Evolutionary conservation across 805 yeast species (phyloP).

Genomic region (Saccharomycopsis fodiens): DNA sequence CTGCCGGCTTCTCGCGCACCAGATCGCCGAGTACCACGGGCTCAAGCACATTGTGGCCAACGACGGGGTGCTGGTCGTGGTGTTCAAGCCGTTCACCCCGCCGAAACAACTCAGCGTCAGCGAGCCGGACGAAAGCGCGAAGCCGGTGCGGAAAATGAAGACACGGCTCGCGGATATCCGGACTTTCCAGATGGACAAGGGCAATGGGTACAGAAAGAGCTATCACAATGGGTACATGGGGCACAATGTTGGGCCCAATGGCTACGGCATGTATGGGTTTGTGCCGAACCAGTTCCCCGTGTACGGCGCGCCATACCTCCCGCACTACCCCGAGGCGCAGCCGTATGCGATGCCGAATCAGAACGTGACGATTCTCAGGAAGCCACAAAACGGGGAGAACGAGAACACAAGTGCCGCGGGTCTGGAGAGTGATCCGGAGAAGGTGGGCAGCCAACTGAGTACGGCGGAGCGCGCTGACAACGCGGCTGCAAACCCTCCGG

Average conservation of each 20-base stretch:
- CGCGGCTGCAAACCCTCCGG: slow-evolving; percentile 5
- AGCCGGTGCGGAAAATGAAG: neutral
- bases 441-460: neutral
- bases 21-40: slow-evolving; percentile 58
- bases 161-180: neutral
- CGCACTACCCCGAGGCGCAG: neutral
- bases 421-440: neutral
- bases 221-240: neutral
- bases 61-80: slow-evolving; percentile 41
- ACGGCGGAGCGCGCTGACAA: too few relatives aligned
- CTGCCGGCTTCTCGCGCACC: slow-evolving; percentile 60
- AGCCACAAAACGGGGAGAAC: too few relatives aligned
- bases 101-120: slow-evolving; percentile 20
- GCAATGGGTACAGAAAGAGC: neutral
- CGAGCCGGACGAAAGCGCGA: slow-evolving; percentile 21
- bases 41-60: slow-evolving; percentile 49
- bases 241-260: neutral
- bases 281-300: neutral
- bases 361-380: neutral
- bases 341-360: neutral
- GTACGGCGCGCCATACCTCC: neutral
- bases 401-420: neutral
- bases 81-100: slow-evolving; percentile 30
- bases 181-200: neutral
- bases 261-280: too few relatives aligned